Evolutionary conservation across 2,329 filamentous ascomycete species (phyloP), one percentile per base, ranked within the genome.

Genomic region (Beauveria caledonica): DNA sequence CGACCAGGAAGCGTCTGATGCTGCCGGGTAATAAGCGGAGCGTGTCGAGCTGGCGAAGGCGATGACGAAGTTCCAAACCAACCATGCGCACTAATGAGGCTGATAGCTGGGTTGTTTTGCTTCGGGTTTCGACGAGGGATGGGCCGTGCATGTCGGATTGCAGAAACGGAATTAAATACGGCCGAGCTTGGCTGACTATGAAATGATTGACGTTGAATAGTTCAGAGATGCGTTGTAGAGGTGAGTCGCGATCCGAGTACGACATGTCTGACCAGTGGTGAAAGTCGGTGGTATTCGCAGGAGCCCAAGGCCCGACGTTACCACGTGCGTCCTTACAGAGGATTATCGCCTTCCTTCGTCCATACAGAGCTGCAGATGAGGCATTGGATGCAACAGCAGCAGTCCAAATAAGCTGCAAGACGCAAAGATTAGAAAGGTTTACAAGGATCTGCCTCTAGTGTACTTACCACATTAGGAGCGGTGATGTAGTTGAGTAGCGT

Each of bases 201-300:
- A 95, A 97, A 76, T 97, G 92, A 70, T 96, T 95, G 58, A 95
- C 90, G 70, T 95, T 95, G 80, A 94, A 94, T 11, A 93, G 82
- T 74, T 93, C 88, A 7, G 88, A 85, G 33, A 94, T 86, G 44
- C 90, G 84, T 58, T 85, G 80, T 1, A 94, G 80, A 2, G 82
- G 82, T 1, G 80, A 81, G 68, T 83, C 86, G 46, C 84, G 84
- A 63, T 89, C 86, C 46, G 80, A 80, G 71, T 88, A 86, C 7
- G 81, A 83, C 21, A 82, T 80, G 62, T 84, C 80, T 5, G 85
- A 86, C 82, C 86, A 89, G 48, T 88, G 83, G n/a, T 80, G 82
- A 69, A 89, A 89, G 56, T 84, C 80, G 17, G 74, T 76, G 0
- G 84, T 83, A 62, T 86, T 78, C 23, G 80, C 79, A 7, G 86